These are phyloP conservation scores for Zostera marina DNA, from an alignment of 116 monocot genomes.

Conservation along the genomic window DNA sequence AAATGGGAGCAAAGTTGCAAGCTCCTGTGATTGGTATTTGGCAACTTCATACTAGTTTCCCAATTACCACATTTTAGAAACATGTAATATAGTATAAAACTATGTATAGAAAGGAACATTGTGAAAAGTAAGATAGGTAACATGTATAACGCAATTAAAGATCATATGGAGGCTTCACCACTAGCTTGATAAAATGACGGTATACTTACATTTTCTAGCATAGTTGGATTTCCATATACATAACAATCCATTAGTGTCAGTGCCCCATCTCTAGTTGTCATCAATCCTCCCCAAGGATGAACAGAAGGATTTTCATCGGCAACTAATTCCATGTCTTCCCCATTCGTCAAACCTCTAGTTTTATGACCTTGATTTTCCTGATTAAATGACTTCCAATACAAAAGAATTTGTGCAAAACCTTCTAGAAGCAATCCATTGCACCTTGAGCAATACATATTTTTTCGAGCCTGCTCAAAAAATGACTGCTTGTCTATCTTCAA, in stretches of 20 bases:
- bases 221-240: constrained; percentile 36
- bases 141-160: not conserved
- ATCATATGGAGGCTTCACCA: not conserved
- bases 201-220: constrained; percentile 59
- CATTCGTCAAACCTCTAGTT: constrained; percentile 9
- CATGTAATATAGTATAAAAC: no score
- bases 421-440: constrained; percentile 94
- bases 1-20: not conserved
- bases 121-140: not conserved
- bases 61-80: not conserved
- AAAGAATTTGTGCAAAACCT: constrained; percentile 68
- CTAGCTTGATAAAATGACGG: not conserved
- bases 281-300: constrained; percentile 95
- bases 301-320: constrained; percentile 50
- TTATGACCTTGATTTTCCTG: constrained; percentile 24
- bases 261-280: constrained; percentile 63
- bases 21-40: not conserved
- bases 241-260: constrained; percentile 74
- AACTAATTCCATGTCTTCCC: constrained; percentile 23
- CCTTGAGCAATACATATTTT: constrained; percentile 88
- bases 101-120: no score
- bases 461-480: constrained; percentile 75
- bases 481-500: constrained; percentile 85
- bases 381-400: constrained; percentile 71
- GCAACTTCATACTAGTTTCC: no score